Evolutionary conservation across 176 grass and related monocot genomes (phyloP), one percentile per base, ranked within the genome.

Genomic region (Melocanna baccifera): DNA sequence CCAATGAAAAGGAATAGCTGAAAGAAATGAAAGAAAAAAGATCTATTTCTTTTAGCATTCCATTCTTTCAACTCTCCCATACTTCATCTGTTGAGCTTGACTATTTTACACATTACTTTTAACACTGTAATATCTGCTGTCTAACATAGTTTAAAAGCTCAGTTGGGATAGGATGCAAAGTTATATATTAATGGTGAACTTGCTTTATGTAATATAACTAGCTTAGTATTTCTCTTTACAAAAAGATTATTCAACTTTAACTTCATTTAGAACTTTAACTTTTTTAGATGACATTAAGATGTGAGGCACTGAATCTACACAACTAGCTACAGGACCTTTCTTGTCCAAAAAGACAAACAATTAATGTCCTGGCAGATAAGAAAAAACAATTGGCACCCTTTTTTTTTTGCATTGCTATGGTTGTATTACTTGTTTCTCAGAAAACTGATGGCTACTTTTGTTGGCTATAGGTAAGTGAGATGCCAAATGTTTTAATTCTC

Each of bases 401-500:
- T 86, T 40, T 20, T 64, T 85, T 46, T 30, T 26, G 39, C 28
- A 71, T 14, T 29, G 32, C 47, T 62, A 52, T 37, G 4, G 15
- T 63, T 23, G 20, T 37, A 39, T 63, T 77, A 28, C 20, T 82
- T 82, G 6, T 66, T 83, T 12, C 61, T 42, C 15, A 41, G 46
- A 8, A 32, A 77, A 82, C 6, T 56, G 65, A 71, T 48, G 26
- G 26, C 1, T 71, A 47, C 14, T 39, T 53, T 41, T 69, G 62
- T 77, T 88, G 69, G 37, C 46, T 79, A 85, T 83, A 98, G 96
- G 93, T 98, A 46, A 81, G 93, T 65, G 96, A 98, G 81, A 98
- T 98, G 93, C 96, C 96, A 39, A 98, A 95, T 89, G 96, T 98
- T 86, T 74, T 98, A 84, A 98, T 98, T 83, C 96, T 95, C 67